Conservation (phyloP, 441 rosid species). For the Croton setiger region DNA sequence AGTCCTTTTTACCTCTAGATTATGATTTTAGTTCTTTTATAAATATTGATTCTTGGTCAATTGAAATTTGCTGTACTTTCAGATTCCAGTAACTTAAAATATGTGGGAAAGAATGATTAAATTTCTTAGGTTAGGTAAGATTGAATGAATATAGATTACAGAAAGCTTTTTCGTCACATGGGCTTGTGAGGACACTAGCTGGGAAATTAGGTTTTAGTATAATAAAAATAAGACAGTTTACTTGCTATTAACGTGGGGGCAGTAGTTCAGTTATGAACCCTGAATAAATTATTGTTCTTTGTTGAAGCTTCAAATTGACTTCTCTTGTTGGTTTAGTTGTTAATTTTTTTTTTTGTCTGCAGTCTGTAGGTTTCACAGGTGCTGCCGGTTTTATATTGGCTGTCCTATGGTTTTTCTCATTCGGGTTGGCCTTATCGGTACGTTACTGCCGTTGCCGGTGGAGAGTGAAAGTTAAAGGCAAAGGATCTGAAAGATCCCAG, state of each 20-base stretch:
- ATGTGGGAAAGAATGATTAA: background rate
- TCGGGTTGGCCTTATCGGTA: slow-evolving; percentile 65
- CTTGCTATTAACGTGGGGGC: background rate
- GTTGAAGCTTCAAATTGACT: background rate
- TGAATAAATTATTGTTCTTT: background rate
- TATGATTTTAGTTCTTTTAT: background rate
- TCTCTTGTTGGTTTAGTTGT: background rate
- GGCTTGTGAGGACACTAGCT: background rate
- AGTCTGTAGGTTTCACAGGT: slow-evolving; percentile 97
- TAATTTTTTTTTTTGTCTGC: slow-evolving; percentile 27
- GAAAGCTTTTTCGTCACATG: background rate
- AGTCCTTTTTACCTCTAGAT: slow-evolving; percentile 25
- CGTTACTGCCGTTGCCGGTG: slow-evolving; percentile 65
- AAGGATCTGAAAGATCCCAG: slow-evolving; percentile 39
- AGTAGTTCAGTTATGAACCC: no score
- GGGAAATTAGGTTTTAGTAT: background rate
- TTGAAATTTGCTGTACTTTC: background rate
- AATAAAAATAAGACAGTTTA: background rate
- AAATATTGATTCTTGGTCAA: background rate
- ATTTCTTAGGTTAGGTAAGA: background rate
- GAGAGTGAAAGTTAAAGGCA: slow-evolving; percentile 51
- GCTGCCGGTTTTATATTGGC: slow-evolving; percentile 76
- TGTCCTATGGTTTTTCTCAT: slow-evolving; percentile 68
- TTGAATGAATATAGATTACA: background rate
- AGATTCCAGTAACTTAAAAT: background rate